Conservation (phyloP, 2,329 filamentous ascomycete species). For the Botrytis medusae region DNA sequence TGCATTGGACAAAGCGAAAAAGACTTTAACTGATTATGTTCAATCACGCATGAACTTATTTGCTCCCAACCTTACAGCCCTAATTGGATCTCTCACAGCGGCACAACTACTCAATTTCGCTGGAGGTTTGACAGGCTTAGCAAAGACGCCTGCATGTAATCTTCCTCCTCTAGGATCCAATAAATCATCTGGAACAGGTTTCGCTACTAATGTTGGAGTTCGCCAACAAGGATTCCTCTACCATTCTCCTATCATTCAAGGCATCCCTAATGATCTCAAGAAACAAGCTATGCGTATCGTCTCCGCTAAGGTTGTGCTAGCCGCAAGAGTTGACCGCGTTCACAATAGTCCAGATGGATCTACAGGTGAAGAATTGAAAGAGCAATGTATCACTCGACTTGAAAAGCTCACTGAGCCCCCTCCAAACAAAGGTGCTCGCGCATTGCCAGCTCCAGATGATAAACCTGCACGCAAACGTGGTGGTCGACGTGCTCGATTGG, state of each 20-base stretch:
- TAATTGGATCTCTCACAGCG: constrained; percentile 89
- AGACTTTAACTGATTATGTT: constrained; percentile 85
- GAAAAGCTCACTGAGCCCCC: constrained; percentile 92
- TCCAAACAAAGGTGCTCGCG: constrained; percentile 82
- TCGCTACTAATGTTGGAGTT: constrained; percentile 90
- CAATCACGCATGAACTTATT: constrained; percentile 97
- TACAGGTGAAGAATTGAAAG: constrained; percentile 77
- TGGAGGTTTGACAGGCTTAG: constrained; percentile 82
- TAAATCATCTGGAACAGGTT: constrained; percentile 73
- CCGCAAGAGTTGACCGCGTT: constrained; percentile 83
- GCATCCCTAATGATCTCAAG: constrained; percentile 82
- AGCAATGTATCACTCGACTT: constrained; percentile 78
- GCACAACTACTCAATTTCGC: constrained; percentile 95
- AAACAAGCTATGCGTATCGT: constrained; percentile 95
- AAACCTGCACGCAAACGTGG: constrained; percentile 92
- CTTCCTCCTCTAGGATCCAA: constrained; percentile 88
- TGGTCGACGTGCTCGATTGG: constrained; percentile 83
- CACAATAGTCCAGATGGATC: constrained; percentile 80
- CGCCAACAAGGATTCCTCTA: constrained; percentile 92
- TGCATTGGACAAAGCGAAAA: constrained; percentile 84
- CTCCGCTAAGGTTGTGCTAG: constrained; percentile 89
- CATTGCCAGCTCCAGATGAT: constrained; percentile 89
- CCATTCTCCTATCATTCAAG: constrained; percentile 83
- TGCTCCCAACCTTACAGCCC: constrained; percentile 85
- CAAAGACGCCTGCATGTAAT: constrained; percentile 92